Percentiles rank a stretch among this genome's conserved stretches.
Evolutionary conservation across 805 yeast genomes (phyloP).

Genomic region (Yarrowia sp.): DNA sequence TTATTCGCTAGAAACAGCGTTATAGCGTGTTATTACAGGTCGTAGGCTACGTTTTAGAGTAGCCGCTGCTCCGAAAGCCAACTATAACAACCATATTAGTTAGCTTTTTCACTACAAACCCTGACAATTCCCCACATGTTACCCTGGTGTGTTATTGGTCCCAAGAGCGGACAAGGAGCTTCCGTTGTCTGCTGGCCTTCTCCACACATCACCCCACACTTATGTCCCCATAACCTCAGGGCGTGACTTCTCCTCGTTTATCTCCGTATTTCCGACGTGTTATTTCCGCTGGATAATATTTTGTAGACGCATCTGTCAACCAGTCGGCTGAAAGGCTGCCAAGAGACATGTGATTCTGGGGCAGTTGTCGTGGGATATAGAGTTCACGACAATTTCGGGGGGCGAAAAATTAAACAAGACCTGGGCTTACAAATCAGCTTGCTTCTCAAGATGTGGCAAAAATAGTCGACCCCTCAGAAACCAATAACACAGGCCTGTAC

Average conservation of each 20-base stretch:
- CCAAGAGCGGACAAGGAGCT: not conserved
- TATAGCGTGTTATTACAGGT: too few relatives aligned
- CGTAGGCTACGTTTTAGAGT: too few relatives aligned
- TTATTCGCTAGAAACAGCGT: not conserved
- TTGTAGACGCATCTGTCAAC: not conserved
- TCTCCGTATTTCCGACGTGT: not conserved
- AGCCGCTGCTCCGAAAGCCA: not conserved
- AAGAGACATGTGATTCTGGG: constrained; percentile 4
- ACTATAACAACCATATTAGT: not conserved
- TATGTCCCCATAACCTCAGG: not conserved
- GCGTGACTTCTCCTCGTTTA: not conserved
- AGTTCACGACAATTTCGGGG: too few relatives aligned
- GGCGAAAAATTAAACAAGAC: too few relatives aligned
- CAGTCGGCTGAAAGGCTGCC: not conserved
- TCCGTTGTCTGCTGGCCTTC: not conserved
- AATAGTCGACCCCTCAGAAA: not conserved
- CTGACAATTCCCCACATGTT: not conserved
- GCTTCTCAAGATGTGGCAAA: too few relatives aligned
- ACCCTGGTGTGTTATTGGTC: not conserved
- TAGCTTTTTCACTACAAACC: not conserved
- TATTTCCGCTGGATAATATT: not conserved
- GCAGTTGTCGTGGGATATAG: not conserved
- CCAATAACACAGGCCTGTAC: not conserved
- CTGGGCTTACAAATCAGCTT: not conserved
- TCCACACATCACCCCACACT: constrained; percentile 6